phyloP scores from a whole-genome alignment of 768 basidiomycete genomes.

The Phanerochaete sordida region DNA sequence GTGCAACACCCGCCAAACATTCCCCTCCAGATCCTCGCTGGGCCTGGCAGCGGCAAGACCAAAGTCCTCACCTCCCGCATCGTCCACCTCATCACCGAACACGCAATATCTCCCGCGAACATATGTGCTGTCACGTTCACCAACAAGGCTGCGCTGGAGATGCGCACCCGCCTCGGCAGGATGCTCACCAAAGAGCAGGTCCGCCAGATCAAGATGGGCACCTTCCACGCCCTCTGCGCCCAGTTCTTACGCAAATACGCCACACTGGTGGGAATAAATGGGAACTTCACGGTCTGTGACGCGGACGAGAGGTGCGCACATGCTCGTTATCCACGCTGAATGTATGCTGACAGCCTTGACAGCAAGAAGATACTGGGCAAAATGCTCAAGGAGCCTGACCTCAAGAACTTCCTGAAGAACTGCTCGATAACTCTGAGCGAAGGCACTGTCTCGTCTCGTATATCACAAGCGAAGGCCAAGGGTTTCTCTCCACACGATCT shows the following conservation, averaged over 20 bases:
- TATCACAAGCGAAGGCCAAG: conserved; percentile 70
- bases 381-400: not conserved
- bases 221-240: conserved; percentile 77
- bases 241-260: conserved; percentile 67
- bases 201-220: conserved; percentile 60
- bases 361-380: conserved; percentile 68
- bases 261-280: conserved; percentile 49
- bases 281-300: conserved; percentile 83
- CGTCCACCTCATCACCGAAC: conserved; percentile 56
- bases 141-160: conserved; percentile 87
- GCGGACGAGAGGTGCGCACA: conserved; percentile 67
- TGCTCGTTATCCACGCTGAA: not conserved
- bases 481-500: conserved; percentile 54
- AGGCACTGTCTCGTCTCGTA: conserved; percentile 48
- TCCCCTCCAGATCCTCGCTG: conserved; percentile 79
- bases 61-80: conserved; percentile 69
- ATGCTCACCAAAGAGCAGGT: conserved; percentile 63
- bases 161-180: conserved; percentile 64
- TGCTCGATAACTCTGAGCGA: conserved; percentile 53
- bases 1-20: conserved; percentile 57
- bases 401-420: conserved; percentile 44
- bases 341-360: not conserved
- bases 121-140: conserved; percentile 87
- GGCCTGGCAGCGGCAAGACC: conserved; percentile 76
- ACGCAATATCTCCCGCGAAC: conserved; percentile 46